phyloP scores from a whole-genome alignment of 495 filamentous ascomycete species.

The Aspergillus avenaceus region DNA sequence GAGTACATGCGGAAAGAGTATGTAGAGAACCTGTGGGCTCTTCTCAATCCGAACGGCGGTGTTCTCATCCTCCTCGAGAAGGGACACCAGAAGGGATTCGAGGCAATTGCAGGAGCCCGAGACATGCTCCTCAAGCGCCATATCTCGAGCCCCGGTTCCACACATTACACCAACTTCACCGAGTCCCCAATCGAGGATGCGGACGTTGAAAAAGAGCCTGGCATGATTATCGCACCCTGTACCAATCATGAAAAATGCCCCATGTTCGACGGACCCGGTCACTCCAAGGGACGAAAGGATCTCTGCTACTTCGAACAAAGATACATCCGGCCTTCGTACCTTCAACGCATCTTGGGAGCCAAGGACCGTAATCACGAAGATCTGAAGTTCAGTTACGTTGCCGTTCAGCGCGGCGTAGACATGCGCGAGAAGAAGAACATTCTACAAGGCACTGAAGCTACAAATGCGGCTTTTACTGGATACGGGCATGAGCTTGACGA shows the following conservation, averaged over 20 bases:
- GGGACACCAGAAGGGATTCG: conserved; percentile 85
- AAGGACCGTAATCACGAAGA: conserved; percentile 82
- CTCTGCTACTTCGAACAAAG: conserved; percentile 90
- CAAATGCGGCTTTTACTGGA: conserved; percentile 48
- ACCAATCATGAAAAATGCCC: conserved; percentile 88
- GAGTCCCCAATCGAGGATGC: conserved; percentile 32
- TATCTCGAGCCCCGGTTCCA: conserved; percentile 62
- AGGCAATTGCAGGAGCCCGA: conserved; percentile 81
- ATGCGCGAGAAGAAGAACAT: conserved; percentile 36
- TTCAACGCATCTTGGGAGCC: conserved; percentile 73
- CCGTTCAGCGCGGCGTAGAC: conserved; percentile 74
- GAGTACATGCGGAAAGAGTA: conserved; percentile 69
- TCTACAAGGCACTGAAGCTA: conserved; percentile 37
- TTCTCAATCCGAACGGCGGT: conserved; percentile 80
- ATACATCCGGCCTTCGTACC: conserved; percentile 75
- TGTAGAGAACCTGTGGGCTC: conserved; percentile 81
- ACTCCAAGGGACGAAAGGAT: conserved; percentile 70
- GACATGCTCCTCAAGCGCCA: conserved; percentile 70
- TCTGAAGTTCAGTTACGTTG: conserved; percentile 81
- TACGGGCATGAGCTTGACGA: too few relatives aligned
- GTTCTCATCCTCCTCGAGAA: conserved; percentile 88
- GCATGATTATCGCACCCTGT: conserved; percentile 94
- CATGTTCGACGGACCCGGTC: conserved; percentile 72
- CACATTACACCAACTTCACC: conserved; percentile 35
- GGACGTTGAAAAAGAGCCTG: conserved; percentile 57